Evolutionary conservation across 352 stramenopile species (phyloP), one percentile per base, ranked within the genome.

Genomic region (Halophytophthora batemanensis): DNA sequence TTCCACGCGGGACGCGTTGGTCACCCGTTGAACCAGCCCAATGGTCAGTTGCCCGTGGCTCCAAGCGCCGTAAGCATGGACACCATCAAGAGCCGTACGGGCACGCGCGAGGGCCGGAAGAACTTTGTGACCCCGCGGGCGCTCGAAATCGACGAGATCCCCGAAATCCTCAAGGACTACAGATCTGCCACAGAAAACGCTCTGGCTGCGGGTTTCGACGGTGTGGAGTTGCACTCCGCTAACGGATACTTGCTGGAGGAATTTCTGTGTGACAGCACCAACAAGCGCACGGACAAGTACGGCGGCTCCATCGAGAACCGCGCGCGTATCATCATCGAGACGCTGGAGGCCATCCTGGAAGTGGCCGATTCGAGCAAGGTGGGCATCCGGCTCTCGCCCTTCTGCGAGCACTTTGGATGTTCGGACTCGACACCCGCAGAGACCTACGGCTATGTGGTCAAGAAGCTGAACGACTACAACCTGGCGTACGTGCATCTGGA

Each of bases 241-340:
- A 93, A 97, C 56, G 89, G 88, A 13, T 97, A 97, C 54, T 57
- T 97, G 31, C 61, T 96, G 40, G 84, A 97, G 54, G 66, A 93
- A 56, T 92, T 93, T 56, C 60, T 95, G 6, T 71, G 86, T 48
- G 59, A 62, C 36, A 66, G 33, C 18, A 50, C 53, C 44, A 96
- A 96, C 69, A 60, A 68, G 12, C 75, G 81, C 45, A 86, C 68
- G 2, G 86, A 95, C 66, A 42, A 73, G 45, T 96, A 95, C 52
- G 85, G 81, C 29, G 85, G 86, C 23, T 78, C 50, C 34, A 50
- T 86, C 18, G 81, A 94, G 45, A 94, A 94, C 61, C 78, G 86
- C 22, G 59, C 66, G 31, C 61, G 73, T 11, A 74, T 96, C 21
- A 48, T 93, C 18, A 63, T 69, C 13, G 74, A 91, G 44, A 46